These are phyloP conservation scores for Dendrobium catenatum DNA, from an alignment of 106 monocot species.

Conservation along the genomic window DNA sequence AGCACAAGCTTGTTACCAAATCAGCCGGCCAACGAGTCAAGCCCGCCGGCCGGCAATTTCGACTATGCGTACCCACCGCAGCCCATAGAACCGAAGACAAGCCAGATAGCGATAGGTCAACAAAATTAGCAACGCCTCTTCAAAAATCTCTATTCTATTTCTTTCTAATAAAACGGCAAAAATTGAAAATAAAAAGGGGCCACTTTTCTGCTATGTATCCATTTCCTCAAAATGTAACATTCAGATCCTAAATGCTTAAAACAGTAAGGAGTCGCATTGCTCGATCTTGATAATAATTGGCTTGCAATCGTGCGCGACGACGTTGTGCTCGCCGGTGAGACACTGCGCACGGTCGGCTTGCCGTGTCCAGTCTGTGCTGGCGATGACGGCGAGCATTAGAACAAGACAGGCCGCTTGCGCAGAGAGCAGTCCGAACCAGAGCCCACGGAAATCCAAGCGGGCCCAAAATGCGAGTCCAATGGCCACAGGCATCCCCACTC, in stretches of 20 bases:
- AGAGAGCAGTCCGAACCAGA: constrained; percentile 43
- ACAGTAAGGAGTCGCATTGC: background rate
- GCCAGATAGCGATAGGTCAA: background rate
- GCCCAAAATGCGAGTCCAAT: constrained; percentile 30
- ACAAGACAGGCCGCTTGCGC: constrained; percentile 36
- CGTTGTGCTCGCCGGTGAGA: constrained; percentile 14
- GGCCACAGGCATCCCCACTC: constrained; percentile 43
- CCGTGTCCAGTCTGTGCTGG: constrained; percentile 25
- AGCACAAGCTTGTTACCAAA: background rate
- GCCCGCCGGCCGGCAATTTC: background rate
- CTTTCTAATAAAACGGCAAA: no score
- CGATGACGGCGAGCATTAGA: constrained; percentile 29
- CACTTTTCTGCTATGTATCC: background rate
- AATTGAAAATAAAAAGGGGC: background rate
- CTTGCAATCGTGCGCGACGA: background rate
- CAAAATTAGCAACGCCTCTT: background rate
- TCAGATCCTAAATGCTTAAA: background rate
- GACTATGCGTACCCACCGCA: background rate
- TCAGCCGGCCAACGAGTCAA: background rate
- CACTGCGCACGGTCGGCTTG: constrained; percentile 34
- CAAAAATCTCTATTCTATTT: background rate
- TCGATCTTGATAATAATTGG: background rate
- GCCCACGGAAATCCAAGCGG: constrained; percentile 27
- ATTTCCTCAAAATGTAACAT: background rate
- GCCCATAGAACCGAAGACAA: background rate